Percentiles rank a stretch among this genome's conserved stretches.
These are phyloP conservation scores for Saprolegnia diclina DNA, from an alignment of 352 stramenopile species.

Conservation along the genomic window DNA sequence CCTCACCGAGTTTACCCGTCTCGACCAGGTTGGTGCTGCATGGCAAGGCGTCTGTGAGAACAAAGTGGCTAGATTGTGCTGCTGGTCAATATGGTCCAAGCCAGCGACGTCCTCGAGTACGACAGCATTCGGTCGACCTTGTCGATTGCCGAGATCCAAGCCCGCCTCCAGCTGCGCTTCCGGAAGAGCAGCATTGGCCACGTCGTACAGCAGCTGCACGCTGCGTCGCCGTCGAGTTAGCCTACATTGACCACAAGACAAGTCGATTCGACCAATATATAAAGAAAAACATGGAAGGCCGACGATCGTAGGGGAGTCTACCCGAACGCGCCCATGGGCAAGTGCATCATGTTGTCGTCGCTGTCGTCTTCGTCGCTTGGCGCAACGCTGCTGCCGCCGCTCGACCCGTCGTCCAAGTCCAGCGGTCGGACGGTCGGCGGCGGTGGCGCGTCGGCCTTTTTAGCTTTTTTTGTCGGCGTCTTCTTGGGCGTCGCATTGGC, in stretches of 20 bases:
- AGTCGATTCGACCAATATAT: background rate
- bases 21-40: constrained; percentile 50
- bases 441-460: constrained; percentile 1
- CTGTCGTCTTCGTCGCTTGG: constrained; percentile 49
- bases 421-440: background rate
- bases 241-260: constrained; percentile 6
- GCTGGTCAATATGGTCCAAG: constrained; percentile 74
- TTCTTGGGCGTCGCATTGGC: constrained; percentile 1
- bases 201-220: constrained; percentile 32
- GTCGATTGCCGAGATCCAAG: constrained; percentile 43
- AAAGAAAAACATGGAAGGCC: background rate
- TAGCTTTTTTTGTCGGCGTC: constrained; percentile 4
- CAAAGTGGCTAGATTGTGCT: constrained; percentile 36
- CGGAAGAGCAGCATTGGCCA: constrained; percentile 42
- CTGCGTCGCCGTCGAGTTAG: background rate
- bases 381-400: constrained; percentile 34
- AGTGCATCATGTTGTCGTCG: constrained; percentile 54
- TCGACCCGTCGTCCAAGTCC: constrained; percentile 32
- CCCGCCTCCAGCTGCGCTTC: constrained; percentile 63
- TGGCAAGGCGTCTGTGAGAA: background rate
- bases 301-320: constrained; percentile 20
- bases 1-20: constrained; percentile 54
- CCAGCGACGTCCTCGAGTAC: constrained; percentile 65
- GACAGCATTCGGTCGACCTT: constrained; percentile 47
- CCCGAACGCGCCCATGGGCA: constrained; percentile 54